phyloP scores from a whole-genome alignment of 139 green algal genomes.

The Desmodesmus armatus region DNA sequence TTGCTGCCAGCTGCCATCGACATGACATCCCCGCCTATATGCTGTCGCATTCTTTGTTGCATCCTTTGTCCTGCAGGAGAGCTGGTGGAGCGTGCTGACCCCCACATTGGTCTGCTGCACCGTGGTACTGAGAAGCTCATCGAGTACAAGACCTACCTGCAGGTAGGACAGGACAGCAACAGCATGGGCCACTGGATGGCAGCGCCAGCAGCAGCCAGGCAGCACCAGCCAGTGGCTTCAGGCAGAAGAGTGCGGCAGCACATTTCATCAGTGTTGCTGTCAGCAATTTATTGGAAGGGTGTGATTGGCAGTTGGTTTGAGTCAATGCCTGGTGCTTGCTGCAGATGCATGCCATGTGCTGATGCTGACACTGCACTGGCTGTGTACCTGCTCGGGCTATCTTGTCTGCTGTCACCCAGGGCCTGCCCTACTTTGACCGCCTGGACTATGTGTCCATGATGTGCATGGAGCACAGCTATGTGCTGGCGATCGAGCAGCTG shows the following conservation, averaged over 20 bases:
- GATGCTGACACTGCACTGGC: background rate
- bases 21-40: too few relatives aligned
- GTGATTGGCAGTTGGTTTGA: too few relatives aligned
- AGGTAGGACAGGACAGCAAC: slow-evolving; percentile 48
- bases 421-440: slow-evolving; percentile 91
- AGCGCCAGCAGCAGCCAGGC: too few relatives aligned
- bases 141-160: slow-evolving; percentile 91
- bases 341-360: background rate
- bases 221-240: too few relatives aligned
- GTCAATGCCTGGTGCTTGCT: background rate
- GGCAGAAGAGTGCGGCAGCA: too few relatives aligned
- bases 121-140: slow-evolving; percentile 91
- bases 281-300: too few relatives aligned
- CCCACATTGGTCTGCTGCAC: slow-evolving; percentile 90
- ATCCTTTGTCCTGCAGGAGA: slow-evolving; percentile 11
- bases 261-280: too few relatives aligned
- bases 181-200: too few relatives aligned
- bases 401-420: slow-evolving; percentile 56
- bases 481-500: slow-evolving; percentile 85
- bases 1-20: too few relatives aligned
- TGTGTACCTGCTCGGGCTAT: background rate
- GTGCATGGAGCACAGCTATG: slow-evolving; percentile 90
- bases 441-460: slow-evolving; percentile 94
- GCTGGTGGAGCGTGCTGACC: slow-evolving; percentile 78
- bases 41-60: background rate